These are phyloP conservation scores for Quercus dentata DNA, from an alignment of 306 rosid genomes.

Conservation along the genomic window DNA sequence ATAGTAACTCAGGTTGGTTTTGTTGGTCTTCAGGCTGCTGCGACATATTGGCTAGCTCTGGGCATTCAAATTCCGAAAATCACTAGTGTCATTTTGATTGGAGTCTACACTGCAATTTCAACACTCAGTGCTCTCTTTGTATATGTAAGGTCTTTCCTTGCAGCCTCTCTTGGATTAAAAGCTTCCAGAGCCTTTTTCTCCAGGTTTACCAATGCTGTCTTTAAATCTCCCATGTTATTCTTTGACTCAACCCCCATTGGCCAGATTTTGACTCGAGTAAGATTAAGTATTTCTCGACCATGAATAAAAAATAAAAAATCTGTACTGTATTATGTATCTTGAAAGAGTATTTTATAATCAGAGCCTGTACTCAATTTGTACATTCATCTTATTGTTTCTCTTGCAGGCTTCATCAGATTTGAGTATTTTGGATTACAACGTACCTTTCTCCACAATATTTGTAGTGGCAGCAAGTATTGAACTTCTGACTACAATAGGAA, in stretches of 20 bases:
- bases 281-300: slow-evolving; percentile 12
- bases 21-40: slow-evolving; percentile 39
- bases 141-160: slow-evolving; percentile 30
- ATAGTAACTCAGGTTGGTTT: slow-evolving; percentile 33
- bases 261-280: slow-evolving; percentile 70
- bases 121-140: slow-evolving; percentile 41
- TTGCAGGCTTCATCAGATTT: slow-evolving; percentile 84
- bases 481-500: slow-evolving; percentile 27
- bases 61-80: slow-evolving; percentile 53
- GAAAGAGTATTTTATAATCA: not conserved
- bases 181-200: slow-evolving; percentile 70
- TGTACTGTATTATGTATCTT: not conserved
- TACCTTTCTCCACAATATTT: slow-evolving; percentile 54
- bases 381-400: not conserved
- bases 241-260: slow-evolving; percentile 85
- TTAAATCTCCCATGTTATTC: slow-evolving; percentile 84
- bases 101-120: slow-evolving; percentile 57
- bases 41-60: slow-evolving; percentile 73
- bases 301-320: not conserved
- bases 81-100: slow-evolving; percentile 38
- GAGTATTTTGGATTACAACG: slow-evolving; percentile 71
- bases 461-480: slow-evolving; percentile 31
- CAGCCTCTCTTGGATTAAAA: slow-evolving; percentile 58
- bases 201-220: slow-evolving; percentile 54
- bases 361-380: not conserved